These are phyloP conservation scores for Flaveria floridana DNA, from an alignment of 140 eudicot species.

Conservation along the genomic window DNA sequence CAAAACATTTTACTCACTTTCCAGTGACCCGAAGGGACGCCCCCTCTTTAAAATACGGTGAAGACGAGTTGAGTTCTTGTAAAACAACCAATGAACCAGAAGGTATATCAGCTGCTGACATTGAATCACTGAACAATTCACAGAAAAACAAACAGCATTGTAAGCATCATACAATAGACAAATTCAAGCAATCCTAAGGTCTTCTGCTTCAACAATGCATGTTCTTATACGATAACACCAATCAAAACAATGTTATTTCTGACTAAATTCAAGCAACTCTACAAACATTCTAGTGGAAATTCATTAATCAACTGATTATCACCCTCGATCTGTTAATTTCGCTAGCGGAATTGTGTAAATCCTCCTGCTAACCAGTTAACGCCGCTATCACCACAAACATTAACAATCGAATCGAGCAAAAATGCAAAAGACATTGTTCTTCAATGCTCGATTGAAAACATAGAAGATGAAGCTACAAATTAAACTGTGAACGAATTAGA, in stretches of 20 bases:
- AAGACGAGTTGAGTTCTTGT: conserved; percentile 62
- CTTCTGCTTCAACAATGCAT: neutral
- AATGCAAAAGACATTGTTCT: neutral
- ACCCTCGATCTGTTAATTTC: neutral
- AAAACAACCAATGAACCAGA: conserved; percentile 74
- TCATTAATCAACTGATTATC: neutral
- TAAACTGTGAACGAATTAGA: neutral
- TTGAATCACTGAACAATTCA: conserved; percentile 28
- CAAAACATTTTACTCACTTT: conserved; percentile 54
- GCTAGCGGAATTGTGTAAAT: too few relatives aligned
- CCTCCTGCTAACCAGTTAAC: too few relatives aligned
- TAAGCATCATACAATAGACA: conserved; percentile 18
- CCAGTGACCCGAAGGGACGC: conserved; percentile 84
- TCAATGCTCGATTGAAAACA: neutral
- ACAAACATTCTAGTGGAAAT: neutral
- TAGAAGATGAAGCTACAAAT: neutral
- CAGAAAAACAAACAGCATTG: neutral
- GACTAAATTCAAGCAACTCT: neutral
- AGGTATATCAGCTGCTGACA: conserved; percentile 53
- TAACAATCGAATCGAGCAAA: neutral
- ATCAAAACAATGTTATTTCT: neutral
- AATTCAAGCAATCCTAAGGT: conserved; percentile 2
- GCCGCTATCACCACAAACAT: neutral
- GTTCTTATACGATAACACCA: neutral
- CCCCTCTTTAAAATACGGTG: conserved; percentile 68